Percentiles rank a stretch among this genome's conserved stretches.
Conservation (phyloP, 148 eudicot species). For the Chenopodium album region DNA sequence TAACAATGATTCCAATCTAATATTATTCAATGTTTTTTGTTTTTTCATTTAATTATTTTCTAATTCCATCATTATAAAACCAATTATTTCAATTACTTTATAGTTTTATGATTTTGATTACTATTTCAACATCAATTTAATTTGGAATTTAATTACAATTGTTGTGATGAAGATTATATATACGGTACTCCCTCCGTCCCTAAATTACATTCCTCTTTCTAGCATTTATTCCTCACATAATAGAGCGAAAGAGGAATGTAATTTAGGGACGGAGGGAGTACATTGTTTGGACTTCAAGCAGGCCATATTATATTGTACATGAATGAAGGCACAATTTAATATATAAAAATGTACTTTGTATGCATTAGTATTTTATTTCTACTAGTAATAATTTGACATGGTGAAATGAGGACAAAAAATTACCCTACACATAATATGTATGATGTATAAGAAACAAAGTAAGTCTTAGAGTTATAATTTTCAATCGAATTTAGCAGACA, state of each 20-base stretch:
- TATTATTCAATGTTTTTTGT: too few relatives aligned
- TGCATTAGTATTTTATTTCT: background rate
- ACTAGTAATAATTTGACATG: background rate
- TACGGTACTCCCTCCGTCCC: too few relatives aligned
- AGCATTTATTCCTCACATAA: too few relatives aligned
- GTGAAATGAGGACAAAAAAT: background rate
- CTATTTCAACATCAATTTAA: background rate
- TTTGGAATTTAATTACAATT: background rate
- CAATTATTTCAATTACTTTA: background rate
- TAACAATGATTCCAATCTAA: too few relatives aligned
- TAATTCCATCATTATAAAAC: too few relatives aligned
- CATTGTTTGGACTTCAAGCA: background rate
- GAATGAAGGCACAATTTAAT: background rate
- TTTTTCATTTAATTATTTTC: too few relatives aligned
- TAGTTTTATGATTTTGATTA: background rate
- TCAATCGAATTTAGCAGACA: slow-evolving; percentile 4
- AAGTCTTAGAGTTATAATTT: background rate
- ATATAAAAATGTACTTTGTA: too few relatives aligned
- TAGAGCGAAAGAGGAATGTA: too few relatives aligned
- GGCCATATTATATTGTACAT: background rate
- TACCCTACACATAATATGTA: background rate
- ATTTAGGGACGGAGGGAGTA: too few relatives aligned
- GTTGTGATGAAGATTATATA: too few relatives aligned
- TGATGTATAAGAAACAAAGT: background rate
- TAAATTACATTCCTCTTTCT: too few relatives aligned